Conservation (phyloP, 2,329 filamentous ascomycete genomes). For the Achaetomium macrosporum region DNA sequence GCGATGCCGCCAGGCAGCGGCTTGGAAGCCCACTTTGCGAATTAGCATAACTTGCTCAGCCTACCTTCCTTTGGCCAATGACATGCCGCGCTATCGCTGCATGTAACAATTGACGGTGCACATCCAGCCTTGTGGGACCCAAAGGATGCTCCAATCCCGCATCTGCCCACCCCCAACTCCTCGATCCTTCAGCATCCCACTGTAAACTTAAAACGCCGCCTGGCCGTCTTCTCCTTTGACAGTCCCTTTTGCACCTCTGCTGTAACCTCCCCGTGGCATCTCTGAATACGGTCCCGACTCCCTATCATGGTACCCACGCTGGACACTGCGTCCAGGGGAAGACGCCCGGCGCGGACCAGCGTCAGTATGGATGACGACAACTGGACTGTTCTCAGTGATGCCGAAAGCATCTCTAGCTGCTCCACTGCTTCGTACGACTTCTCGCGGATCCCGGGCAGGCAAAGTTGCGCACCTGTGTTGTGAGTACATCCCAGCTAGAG, state of each 20-base stretch:
- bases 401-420: constrained; percentile 9
- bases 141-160: not conserved
- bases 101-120: not conserved
- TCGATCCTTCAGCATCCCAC: not conserved
- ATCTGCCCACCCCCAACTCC: not conserved
- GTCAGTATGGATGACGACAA: constrained; percentile 8
- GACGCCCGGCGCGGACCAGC: not conserved
- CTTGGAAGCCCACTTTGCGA: not conserved
- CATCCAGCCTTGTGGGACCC: constrained; percentile 7
- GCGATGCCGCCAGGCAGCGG: constrained; percentile 6
- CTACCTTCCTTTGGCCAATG: not conserved
- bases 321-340: not conserved
- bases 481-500: not conserved
- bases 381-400: constrained; percentile 13
- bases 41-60: not conserved
- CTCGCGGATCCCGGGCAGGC: not conserved
- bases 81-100: not conserved
- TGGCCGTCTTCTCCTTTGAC: not conserved
- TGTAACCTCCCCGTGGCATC: not conserved
- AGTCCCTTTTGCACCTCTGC: not conserved
- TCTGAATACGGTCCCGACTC: not conserved
- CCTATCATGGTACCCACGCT: constrained; percentile 3
- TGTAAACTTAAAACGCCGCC: constrained; percentile 1
- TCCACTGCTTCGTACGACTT: constrained; percentile 8
- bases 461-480: constrained; percentile 7